These are phyloP conservation scores for Podospora bellae-mahoneyi DNA, from an alignment of 495 filamentous ascomycete species.

Conservation along the genomic window DNA sequence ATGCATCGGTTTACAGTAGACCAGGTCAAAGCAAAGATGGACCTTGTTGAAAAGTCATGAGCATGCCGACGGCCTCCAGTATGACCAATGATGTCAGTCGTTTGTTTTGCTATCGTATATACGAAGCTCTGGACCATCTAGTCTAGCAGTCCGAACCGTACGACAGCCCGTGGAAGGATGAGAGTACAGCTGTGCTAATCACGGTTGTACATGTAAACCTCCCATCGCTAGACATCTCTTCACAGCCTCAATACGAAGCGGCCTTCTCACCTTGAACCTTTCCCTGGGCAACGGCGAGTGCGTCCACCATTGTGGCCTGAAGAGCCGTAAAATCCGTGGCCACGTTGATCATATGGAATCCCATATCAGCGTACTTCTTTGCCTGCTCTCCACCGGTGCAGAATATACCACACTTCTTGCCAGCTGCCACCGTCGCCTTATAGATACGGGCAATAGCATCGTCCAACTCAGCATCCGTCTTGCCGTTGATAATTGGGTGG, in stretches of 20 bases:
- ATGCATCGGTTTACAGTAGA: slow-evolving; percentile 78
- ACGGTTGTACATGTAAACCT: background rate
- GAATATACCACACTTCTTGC: slow-evolving; percentile 77
- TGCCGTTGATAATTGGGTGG: slow-evolving; percentile 59
- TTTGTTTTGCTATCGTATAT: background rate
- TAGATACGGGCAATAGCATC: slow-evolving; percentile 63
- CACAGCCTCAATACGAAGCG: slow-evolving; percentile 33
- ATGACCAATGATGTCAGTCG: background rate
- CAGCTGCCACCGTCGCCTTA: slow-evolving; percentile 58
- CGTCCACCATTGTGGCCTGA: slow-evolving; percentile 42
- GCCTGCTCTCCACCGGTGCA: slow-evolving; percentile 66
- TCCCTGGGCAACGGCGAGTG: slow-evolving; percentile 48
- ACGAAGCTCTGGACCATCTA: background rate
- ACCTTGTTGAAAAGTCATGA: slow-evolving; percentile 50
- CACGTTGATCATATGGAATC: slow-evolving; percentile 74
- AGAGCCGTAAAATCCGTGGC: slow-evolving; percentile 59
- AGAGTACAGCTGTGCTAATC: background rate
- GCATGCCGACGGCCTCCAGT: background rate
- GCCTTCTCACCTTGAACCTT: slow-evolving; percentile 29
- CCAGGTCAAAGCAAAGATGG: slow-evolving; percentile 68
- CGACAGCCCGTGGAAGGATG: background rate
- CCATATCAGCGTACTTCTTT: slow-evolving; percentile 57
- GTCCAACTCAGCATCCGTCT: slow-evolving; percentile 62
- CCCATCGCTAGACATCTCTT: background rate
- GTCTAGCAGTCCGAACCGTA: background rate